These are phyloP conservation scores for Candida sanyaensis DNA, from an alignment of 1,139 yeast genomes.

Conservation along the genomic window DNA sequence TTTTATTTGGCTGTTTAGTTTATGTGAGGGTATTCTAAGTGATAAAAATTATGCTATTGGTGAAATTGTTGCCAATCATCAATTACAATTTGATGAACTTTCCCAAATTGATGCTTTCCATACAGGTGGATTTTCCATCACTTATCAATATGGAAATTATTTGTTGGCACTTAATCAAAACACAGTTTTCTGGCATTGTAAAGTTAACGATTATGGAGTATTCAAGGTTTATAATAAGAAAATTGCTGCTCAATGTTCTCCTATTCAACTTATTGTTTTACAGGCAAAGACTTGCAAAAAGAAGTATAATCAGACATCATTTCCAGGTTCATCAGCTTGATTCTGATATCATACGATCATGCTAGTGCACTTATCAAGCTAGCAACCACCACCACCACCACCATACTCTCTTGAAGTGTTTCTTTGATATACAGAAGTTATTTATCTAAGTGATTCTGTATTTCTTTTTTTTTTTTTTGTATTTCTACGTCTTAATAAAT, in stretches of 20 bases:
- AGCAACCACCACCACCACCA: too few relatives aligned
- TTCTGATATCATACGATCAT: too few relatives aligned
- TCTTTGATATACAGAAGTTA: too few relatives aligned
- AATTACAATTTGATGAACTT: slow-evolving; percentile 3
- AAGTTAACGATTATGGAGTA: slow-evolving; percentile 4
- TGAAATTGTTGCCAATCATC: slow-evolving; percentile 5
- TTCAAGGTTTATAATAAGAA: slow-evolving; percentile 5
- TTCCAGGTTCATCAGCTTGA: background rate
- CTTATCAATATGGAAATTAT: slow-evolving; percentile 21
- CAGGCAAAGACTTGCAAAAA: slow-evolving; percentile 1
- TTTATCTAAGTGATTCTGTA: background rate
- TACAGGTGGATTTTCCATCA: slow-evolving; percentile 17
- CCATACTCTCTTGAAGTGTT: too few relatives aligned
- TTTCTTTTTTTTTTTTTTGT: background rate
- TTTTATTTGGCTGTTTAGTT: slow-evolving; percentile 30
- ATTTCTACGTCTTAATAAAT: background rate
- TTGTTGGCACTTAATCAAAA: slow-evolving; percentile 7
- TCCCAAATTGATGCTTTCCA: slow-evolving; percentile 1
- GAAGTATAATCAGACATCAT: background rate
- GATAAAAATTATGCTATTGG: slow-evolving; percentile 6
- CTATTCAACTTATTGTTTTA: slow-evolving; percentile 6
- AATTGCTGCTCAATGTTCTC: slow-evolving; percentile 5
- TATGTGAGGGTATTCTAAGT: slow-evolving; percentile 46
- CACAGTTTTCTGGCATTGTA: slow-evolving; percentile 7
- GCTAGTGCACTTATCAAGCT: too few relatives aligned